Base-by-base conservation (phyloP, 1,284 basidiomycete species). In the Naganishia liquefaciens region DNA sequence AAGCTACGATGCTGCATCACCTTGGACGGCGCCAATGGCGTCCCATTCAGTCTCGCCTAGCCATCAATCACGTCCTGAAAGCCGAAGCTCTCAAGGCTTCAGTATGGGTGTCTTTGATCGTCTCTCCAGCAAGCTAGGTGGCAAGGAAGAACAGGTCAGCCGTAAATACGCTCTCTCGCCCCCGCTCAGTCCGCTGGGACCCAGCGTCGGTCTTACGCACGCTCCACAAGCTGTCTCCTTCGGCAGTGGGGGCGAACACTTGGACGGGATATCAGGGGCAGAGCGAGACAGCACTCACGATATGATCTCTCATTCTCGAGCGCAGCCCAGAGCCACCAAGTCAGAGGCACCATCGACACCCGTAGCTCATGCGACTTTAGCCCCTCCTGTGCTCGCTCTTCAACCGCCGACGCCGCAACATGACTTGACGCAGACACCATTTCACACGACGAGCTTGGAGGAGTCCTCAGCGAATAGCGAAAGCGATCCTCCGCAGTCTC, bases 361-460 rank as follows among this genome's bases (percentile, higher is more conserved):
- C 7, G 60, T 49, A 9, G 39, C 43, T 5, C 39, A 23, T 15
- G 42, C 62, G 7, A 28, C 40, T 6, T 21, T 61, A 17, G 55
- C 46, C 15, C 60, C 65, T 17, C 60, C 65, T 42, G 42, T 44
- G 40, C 30, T 67, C n/a, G 27, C 65, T 13, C n/a, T 64, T 21
- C 66, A 64, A 21, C 62, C 62, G 7, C 62, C 66, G n/a, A 67
- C 64, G 15, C 64, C 64, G n/a, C 46, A 66, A 15, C 51, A 66
- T 25, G 60, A 54, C 27, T 30, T 54, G 7, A 37, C 49, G 44
- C 27, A 55, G 1, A 47, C 51, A 15, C 52, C 62, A 6, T 63
- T 54, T 37, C 52, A 52, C 30, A 30, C 23, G 33, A 27, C 46
- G 15, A 15, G 39, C 25, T 37, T 9, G 37, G n/a, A 9, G 1